phyloP scores from a whole-genome alignment of 1,284 basidiomycete genomes.

The Neotropicomus parvogracilis region DNA sequence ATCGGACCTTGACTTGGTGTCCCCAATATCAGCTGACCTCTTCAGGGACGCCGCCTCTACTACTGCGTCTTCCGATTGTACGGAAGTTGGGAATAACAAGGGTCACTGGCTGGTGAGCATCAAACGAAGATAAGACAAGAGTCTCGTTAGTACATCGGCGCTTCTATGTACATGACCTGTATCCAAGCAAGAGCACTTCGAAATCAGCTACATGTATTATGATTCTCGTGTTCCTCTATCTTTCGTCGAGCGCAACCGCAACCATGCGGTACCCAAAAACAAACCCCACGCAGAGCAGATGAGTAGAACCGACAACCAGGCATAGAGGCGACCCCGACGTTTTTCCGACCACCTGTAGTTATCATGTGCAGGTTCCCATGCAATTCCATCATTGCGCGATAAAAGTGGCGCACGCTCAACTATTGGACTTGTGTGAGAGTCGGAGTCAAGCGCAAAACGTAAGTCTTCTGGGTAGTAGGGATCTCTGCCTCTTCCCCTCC shows the following conservation, averaged over 20 bases:
- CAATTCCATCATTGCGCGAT: neutral
- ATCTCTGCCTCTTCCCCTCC: constrained; percentile 24
- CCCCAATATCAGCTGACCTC: constrained; percentile 26
- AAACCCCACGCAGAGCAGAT: constrained; percentile 61
- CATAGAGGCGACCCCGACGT: constrained; percentile 51
- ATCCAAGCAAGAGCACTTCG: neutral
- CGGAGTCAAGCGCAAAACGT: neutral
- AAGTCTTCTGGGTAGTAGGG: constrained; percentile 20
- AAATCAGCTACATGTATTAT: neutral
- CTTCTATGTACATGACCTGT: neutral
- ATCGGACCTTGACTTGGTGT: constrained; percentile 16
- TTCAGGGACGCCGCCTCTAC: constrained; percentile 28
- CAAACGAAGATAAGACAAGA: constrained; percentile 17
- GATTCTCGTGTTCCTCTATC: constrained; percentile 27
- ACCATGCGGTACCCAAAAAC: constrained; percentile 62
- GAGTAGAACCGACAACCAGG: constrained; percentile 40
- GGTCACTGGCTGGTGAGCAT: constrained; percentile 34
- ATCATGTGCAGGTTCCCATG: constrained; percentile 14
- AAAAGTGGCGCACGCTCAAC: constrained; percentile 18
- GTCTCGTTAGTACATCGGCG: neutral
- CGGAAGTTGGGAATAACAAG: constrained; percentile 31
- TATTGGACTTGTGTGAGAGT: neutral
- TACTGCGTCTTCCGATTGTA: constrained; percentile 32
- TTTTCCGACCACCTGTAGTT: constrained; percentile 38
- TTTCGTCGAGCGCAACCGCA: constrained; percentile 47